Base-by-base conservation (phyloP, 2,329 filamentous ascomycete species). In the Trichophyton verrucosum region DNA sequence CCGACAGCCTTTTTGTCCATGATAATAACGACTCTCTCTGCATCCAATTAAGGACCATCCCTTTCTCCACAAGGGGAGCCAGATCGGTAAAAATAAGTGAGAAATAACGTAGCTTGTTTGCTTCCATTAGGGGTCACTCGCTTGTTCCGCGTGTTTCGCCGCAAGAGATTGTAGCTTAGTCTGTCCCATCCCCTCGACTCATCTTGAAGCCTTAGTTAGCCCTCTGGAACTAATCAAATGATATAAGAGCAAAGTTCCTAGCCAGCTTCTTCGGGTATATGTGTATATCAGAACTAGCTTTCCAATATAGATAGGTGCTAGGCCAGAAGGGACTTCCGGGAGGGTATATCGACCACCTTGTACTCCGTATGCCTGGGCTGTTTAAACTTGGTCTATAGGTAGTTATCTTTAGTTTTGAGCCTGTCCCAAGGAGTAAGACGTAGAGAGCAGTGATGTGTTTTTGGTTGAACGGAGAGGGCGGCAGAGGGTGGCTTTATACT, bases 241-340 rank as follows among this genome's bases (percentile, higher is more conserved):
- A 51, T 51, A 51, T 9, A 22, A 51, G 24, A 27, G 27, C 47
- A 51, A 15, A 51, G 47, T 42, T 42, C 47, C 27, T 51, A 51
- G 64, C 64, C 33, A 73, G 51, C 24, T 66, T 65, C 61, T 69
- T 71, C 3, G 64, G 46, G 30, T 69, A 64, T 40, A 73, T 67
- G 2, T 20, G 2, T 20, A 20, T 20, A 11, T 61, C 61, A 46
- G 73, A 66, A 1, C 61, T 66, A 53, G 64, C 66, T 40, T 69
- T 20, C 20, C 69, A 22, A 72, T 20, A 20, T 20, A 64, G 5
- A 71, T 62, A 1, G 67, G 68, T 24, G 69, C 68, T 49, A 73
- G 55, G 63, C 66, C 66, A 69, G 2, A 70, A 20, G 61, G 20
- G 20, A 51, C 20, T 51, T 51, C 58, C 38, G 11, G 53, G 60